Evolutionary conservation across 1,139 yeast species (phyloP).

Genomic region (Yamadazyma songkhlaensis): DNA sequence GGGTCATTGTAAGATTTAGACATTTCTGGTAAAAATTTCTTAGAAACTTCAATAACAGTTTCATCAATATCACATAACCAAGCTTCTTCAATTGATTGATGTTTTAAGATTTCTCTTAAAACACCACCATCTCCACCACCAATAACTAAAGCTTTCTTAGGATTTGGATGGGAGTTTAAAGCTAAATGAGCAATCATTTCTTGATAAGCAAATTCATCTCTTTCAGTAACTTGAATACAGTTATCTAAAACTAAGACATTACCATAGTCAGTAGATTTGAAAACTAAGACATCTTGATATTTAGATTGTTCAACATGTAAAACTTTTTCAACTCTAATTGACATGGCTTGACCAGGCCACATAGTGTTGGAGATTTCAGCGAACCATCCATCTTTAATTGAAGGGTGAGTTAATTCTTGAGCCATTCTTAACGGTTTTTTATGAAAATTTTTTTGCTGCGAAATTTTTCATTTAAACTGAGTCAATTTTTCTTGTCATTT

Average conservation of each 20-base stretch:
- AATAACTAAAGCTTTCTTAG: conserved; percentile 83
- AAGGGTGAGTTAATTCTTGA: conserved; percentile 62
- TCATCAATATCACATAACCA: conserved; percentile 92
- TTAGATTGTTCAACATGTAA: conserved; percentile 77
- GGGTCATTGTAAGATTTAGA: conserved; percentile 76
- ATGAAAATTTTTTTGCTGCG: conserved; percentile 5
- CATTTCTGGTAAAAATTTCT: conserved; percentile 83
- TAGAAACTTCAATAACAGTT: conserved; percentile 78
- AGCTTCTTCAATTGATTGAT: conserved; percentile 77
- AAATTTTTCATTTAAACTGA: not conserved
- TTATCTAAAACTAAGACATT: conserved; percentile 90
- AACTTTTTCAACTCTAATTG: conserved; percentile 75
- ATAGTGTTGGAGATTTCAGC: conserved; percentile 80
- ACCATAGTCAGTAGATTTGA: conserved; percentile 85
- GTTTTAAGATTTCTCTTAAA: conserved; percentile 87
- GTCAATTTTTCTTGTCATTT: not conserved
- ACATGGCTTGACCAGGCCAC: conserved; percentile 98
- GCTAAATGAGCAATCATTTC: conserved; percentile 94
- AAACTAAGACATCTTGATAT: conserved; percentile 86
- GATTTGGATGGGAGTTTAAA: conserved; percentile 84
- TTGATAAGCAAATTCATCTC: conserved; percentile 93
- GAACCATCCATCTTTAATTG: conserved; percentile 86
- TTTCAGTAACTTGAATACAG: conserved; percentile 88
- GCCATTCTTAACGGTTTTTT: conserved; percentile 10
- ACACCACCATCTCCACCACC: conserved; percentile 99